A percentile compares a stretch with the other conserved stretches of the same genome.
Conservation (phyloP, 1,139 yeast genomes). For the Magnusiomyces suaveolens region DNA sequence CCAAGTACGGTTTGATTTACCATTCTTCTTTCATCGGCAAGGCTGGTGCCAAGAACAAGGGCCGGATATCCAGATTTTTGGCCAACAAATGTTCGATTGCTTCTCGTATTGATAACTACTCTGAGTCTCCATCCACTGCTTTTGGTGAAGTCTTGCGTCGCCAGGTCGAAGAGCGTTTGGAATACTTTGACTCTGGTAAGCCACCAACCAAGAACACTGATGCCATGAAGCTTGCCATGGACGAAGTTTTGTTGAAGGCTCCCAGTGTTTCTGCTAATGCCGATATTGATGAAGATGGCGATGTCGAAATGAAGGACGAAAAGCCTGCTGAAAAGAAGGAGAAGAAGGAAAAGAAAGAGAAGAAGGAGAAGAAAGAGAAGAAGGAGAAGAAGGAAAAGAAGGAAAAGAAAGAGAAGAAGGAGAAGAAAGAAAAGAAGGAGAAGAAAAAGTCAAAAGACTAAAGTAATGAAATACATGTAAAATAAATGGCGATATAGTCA, state of each 20-base stretch:
- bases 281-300: slow-evolving; percentile 43
- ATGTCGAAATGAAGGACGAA: slow-evolving; percentile 29
- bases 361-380: slow-evolving; percentile 28
- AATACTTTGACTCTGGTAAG: slow-evolving; percentile 91
- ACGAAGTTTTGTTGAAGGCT: slow-evolving; percentile 45
- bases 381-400: slow-evolving; percentile 37
- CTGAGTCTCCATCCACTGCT: slow-evolving; percentile 45
- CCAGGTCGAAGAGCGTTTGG: slow-evolving; percentile 96
- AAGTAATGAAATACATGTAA: neutral
- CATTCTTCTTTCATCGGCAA: slow-evolving; percentile 95
- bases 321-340: slow-evolving; percentile 26
- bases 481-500: neutral
- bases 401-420: slow-evolving; percentile 43
- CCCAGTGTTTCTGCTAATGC: slow-evolving; percentile 33
- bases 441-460: slow-evolving; percentile 13
- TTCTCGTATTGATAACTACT: slow-evolving; percentile 93
- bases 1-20: slow-evolving; percentile 94
- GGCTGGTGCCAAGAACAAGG: slow-evolving; percentile 95
- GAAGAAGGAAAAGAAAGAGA: slow-evolving; percentile 32
- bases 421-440: slow-evolving; percentile 40
- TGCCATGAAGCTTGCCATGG: slow-evolving; percentile 86
- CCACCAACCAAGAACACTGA: slow-evolving; percentile 94
- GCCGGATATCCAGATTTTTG: slow-evolving; percentile 95
- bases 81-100: slow-evolving; percentile 99
- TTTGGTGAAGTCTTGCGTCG: slow-evolving; percentile 87